Evolutionary conservation across 1,284 basidiomycete genomes (phyloP).

Genomic region (Inonotus hispidus): DNA sequence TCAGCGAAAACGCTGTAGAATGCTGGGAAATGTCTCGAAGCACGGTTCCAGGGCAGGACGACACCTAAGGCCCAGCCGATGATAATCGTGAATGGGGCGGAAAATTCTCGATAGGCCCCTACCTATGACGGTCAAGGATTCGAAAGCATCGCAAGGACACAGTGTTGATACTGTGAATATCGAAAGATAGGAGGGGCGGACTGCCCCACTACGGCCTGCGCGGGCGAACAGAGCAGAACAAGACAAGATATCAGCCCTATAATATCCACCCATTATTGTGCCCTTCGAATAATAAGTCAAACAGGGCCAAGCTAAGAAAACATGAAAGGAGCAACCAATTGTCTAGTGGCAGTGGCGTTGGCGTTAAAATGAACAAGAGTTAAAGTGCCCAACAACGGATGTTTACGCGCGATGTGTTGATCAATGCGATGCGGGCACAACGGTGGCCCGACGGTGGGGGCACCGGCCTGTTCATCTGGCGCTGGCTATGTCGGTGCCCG

Average conservation of each 20-base stretch:
- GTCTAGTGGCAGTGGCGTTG: too few relatives aligned
- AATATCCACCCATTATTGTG: too few relatives aligned
- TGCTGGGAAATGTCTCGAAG: too few relatives aligned
- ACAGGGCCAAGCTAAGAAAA: not conserved
- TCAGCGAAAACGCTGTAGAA: too few relatives aligned
- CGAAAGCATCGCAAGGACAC: not conserved
- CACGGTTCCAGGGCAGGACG: too few relatives aligned
- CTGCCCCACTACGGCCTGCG: too few relatives aligned
- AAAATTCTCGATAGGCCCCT: not conserved
- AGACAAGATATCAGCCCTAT: too few relatives aligned
- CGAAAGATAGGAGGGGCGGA: too few relatives aligned
- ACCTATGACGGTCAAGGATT: not conserved
- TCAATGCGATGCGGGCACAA: not conserved
- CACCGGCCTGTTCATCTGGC: not conserved
- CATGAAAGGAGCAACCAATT: not conserved
- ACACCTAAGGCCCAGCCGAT: too few relatives aligned
- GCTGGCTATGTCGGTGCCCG: not conserved
- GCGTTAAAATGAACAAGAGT: not conserved
- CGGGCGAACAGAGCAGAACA: too few relatives aligned
- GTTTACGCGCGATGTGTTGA: not conserved
- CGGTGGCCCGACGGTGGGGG: not conserved
- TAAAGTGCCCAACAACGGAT: not conserved
- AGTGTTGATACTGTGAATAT: too few relatives aligned
- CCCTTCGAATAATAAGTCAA: not conserved
- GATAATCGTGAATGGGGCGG: not conserved